Base-by-base conservation (phyloP, 768 basidiomycete genomes). In the Trametes sanguinea region DNA sequence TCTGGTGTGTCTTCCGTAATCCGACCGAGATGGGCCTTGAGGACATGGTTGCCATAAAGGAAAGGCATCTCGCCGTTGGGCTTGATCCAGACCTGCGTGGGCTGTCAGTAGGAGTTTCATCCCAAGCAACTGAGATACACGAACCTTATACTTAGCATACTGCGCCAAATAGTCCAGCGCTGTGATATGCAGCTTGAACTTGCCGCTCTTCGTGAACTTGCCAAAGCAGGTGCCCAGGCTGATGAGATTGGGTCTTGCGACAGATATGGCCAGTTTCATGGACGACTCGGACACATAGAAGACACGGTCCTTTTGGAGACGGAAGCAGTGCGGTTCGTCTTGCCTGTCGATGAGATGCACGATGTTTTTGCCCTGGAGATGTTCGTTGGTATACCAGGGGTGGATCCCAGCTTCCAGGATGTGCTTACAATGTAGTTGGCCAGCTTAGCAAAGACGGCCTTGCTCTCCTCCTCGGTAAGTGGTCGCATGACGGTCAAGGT, bases 1-100 rank as follows among this genome's bases (percentile, higher is more conserved):
- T 99, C 97, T 10, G 96, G 95, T 2, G 95, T 96, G 71, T 99
- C 97, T 73, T 99, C 97, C 51, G 97, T 98, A 73, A 98, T 98
- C 62, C 96, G 85, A 16, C 97, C 97, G n/a, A 99, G 80, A 76
- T 99, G 97, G 8, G 97, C 97, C 77, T 98, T 99, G 65, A 98
- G 85, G 61, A 98, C 89, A 77, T 99, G 95, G 72, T 99, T 99
- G 59, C 97, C 97, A 71, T 99, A 99, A 40, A 99, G 78, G 82
- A 96, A 99, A 1, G 97, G 97, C 89, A 99, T 96, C 77, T 99
- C 97, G 71, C 97, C 97, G 66, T 98, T 96, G 29, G 95, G 89
- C 75, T 99, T 99, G 73, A 99, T 94, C 97, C 97, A 99, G 16
- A 98, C 85, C 96, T 98, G 14, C 11, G 54, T 43, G 8, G 22